phyloP scores from a whole-genome alignment of 768 basidiomycete species.

The Boletus sp. region DNA sequence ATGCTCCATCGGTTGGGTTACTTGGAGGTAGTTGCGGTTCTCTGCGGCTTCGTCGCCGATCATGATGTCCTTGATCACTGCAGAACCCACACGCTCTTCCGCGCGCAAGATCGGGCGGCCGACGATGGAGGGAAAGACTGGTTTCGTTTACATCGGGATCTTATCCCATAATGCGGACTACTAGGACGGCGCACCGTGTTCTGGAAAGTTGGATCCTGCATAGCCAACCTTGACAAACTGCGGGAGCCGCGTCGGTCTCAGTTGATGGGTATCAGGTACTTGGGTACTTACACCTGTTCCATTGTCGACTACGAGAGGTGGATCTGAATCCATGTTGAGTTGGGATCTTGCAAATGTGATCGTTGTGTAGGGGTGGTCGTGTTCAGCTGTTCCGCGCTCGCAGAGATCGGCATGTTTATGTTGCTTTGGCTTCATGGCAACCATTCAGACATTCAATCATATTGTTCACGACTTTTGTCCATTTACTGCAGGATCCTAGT shows the following conservation, averaged over 20 bases:
- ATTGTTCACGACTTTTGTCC: too few relatives aligned
- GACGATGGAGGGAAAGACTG: conserved; percentile 95
- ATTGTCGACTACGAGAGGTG: conserved; percentile 80
- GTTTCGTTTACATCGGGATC: background rate
- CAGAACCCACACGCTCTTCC: conserved; percentile 87
- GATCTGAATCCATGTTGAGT: conserved; percentile 30
- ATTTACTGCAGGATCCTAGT: too few relatives aligned
- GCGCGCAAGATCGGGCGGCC: conserved; percentile 97
- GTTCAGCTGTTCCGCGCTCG: too few relatives aligned
- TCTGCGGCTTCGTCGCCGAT: conserved; percentile 95
- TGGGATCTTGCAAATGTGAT: background rate
- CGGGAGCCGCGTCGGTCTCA: background rate
- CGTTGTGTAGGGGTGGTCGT: too few relatives aligned
- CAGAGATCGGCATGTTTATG: too few relatives aligned
- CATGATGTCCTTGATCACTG: conserved; percentile 96
- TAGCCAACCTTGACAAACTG: conserved; percentile 92
- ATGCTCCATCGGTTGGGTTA: conserved; percentile 99
- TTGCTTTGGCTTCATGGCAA: too few relatives aligned
- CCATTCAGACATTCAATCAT: too few relatives aligned
- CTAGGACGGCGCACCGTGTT: conserved; percentile 61
- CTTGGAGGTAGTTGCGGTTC: conserved; percentile 92
- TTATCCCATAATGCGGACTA: background rate
- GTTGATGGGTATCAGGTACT: background rate
- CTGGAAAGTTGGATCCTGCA: conserved; percentile 93
- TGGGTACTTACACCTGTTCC: conserved; percentile 73